Conservation (phyloP, 2,329 filamentous ascomycete genomes). For the Xylaria sp. region DNA sequence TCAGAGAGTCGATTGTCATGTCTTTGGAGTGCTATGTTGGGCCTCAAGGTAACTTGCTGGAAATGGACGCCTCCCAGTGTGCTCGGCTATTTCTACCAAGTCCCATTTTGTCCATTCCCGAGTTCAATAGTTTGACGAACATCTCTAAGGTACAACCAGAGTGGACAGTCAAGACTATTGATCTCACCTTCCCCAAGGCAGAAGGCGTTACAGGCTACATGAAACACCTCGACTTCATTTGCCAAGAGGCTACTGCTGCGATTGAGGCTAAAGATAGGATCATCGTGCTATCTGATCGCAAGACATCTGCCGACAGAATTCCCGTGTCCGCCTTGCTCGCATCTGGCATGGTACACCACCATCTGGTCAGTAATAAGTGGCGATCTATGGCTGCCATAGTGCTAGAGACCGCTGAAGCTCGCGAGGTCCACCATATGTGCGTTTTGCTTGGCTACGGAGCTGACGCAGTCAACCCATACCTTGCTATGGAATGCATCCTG, state of each 20-base stretch:
- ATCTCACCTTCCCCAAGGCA: constrained; percentile 90
- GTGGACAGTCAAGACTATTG: constrained; percentile 91
- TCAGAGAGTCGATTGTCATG: constrained; percentile 98
- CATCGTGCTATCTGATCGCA: constrained; percentile 89
- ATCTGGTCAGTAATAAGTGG: constrained; percentile 96
- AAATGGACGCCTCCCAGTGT: constrained; percentile 93
- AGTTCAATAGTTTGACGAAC: constrained; percentile 88
- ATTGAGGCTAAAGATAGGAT: constrained; percentile 87
- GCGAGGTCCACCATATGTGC: constrained; percentile 98
- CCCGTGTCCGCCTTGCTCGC: constrained; percentile 87
- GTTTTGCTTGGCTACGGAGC: constrained; percentile 96
- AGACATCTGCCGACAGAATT: constrained; percentile 83
- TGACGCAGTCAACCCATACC: constrained; percentile 93
- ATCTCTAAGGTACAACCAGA: constrained; percentile 77
- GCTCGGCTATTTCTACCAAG: constrained; percentile 86
- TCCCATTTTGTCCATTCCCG: constrained; percentile 86
- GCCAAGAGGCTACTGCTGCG: constrained; percentile 82
- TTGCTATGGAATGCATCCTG: constrained; percentile 94
- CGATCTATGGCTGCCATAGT: constrained; percentile 87
- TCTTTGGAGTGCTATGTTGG: constrained; percentile 96
- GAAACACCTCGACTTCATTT: constrained; percentile 88
- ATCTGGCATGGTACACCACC: constrained; percentile 94
- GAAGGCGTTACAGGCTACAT: constrained; percentile 87
- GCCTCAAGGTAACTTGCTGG: constrained; percentile 92
- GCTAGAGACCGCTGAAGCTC: constrained; percentile 92